A percentile compares a stretch with the other conserved stretches of the same genome.
These are phyloP conservation scores for Exophiala sp. DNA, from an alignment of 2,329 filamentous ascomycete genomes.

Conservation along the genomic window DNA sequence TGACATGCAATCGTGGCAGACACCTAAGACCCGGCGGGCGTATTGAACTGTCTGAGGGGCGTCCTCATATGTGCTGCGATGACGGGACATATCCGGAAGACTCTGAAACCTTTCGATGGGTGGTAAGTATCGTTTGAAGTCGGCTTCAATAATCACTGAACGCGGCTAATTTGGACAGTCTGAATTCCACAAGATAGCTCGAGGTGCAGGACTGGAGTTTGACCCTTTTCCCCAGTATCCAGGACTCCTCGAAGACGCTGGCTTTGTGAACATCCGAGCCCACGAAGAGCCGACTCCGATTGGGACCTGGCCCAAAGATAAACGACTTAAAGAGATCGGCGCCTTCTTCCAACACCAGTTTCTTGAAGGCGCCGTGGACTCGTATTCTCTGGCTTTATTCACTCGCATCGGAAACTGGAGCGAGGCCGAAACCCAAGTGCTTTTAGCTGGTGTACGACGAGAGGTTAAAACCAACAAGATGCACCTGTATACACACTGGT, in stretches of 20 bases:
- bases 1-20: no score
- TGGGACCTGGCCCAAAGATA: background rate
- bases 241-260: background rate
- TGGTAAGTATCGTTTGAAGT: no score
- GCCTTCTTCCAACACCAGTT: constrained; percentile 2
- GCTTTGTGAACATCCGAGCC: background rate
- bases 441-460: background rate
- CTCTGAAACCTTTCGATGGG: background rate
- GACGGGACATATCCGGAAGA: background rate
- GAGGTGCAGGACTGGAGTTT: no score
- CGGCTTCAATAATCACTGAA: no score
- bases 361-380: constrained; percentile 4
- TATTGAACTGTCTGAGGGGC: background rate
- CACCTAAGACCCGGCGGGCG: background rate
- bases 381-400: constrained; percentile 3
- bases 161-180: no score
- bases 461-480: constrained; percentile 5
- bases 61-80: background rate
- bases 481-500: constrained; percentile 7
- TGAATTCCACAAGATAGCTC: no score
- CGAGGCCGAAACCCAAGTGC: constrained; percentile 3
- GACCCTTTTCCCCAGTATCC: background rate
- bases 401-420: constrained; percentile 4
- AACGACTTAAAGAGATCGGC: background rate
- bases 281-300: background rate